Base-by-base conservation (phyloP, 2,329 filamentous ascomycete species). In the Aspergillus thermomutatus region DNA sequence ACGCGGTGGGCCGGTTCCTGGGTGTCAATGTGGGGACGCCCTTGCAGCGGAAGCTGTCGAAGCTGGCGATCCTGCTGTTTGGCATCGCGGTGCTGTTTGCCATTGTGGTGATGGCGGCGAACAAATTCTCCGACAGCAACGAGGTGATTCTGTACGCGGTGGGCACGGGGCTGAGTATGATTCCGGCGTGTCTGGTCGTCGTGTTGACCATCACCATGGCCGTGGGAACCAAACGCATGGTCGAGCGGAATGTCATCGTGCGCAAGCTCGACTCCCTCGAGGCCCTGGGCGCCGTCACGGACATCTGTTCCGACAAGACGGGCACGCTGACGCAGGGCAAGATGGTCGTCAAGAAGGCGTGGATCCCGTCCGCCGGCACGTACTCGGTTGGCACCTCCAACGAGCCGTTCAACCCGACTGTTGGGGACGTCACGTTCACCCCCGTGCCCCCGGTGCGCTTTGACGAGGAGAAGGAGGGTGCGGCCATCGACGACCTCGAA, bases 11-110 rank as follows among this genome's bases (percentile, higher is more conserved):
- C 3, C 78, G 80, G 37, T 88, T 90, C 66, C 77, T 90, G 7
- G 87, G 87, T 51, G 81, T 89, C 57, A 87, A 83, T 55, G 82
- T 87, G 10, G 87, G 88, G 49, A 90, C 87, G 10, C 88, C 87
- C 3, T 78, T 90, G 19, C 86, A 89, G 70, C 81, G 82, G 62
- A 89, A 87, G 66, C 77, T 90, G n/a, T 87, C 86, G 49, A 83
- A 84, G 68, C 80, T 90, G 50, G 87, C 87, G 23, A 77, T 89
- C n/a, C 70, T 87, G 3, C 80, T 90, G 1, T 89, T 90, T 66
- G 80, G 78, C 28, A 82, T 88, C 51, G 87, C 87, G 2, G 82
- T 90, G 14, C 65, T 90, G 26, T 87, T 87, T 59, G 87, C 87
- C 6, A 82, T 90, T 62, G 84, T 90, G 64, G 87, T 89, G 41